Evolutionary conservation across 495 filamentous ascomycete species (phyloP).

Genomic region (Massariosphaeria phaeospora): DNA sequence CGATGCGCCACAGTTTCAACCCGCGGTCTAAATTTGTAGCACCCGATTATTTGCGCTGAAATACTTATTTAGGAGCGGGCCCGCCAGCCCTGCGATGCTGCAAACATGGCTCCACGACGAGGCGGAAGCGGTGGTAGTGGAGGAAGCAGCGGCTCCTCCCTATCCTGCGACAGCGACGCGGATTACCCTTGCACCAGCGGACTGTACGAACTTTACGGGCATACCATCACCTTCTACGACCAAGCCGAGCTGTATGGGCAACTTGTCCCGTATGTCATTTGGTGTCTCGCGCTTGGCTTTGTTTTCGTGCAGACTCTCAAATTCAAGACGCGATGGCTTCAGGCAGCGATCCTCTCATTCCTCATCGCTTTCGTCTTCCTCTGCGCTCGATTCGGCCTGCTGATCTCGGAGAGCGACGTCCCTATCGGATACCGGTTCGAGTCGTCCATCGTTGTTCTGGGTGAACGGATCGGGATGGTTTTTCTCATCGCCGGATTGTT

Average conservation of each 20-base stretch:
- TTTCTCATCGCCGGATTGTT: neutral
- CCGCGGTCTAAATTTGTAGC: too few species aligned
- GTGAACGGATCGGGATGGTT: neutral
- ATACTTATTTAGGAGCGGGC: too few species aligned
- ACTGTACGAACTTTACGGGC: conserved; percentile 2
- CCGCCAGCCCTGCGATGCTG: too few species aligned
- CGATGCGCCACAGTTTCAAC: too few species aligned
- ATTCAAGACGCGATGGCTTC: neutral
- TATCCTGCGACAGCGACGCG: neutral
- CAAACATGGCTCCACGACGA: neutral
- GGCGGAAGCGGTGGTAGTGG: neutral
- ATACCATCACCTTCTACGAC: neutral
- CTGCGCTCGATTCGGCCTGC: neutral
- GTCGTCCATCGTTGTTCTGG: neutral
- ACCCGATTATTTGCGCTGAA: too few species aligned
- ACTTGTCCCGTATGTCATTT: neutral
- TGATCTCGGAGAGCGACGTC: neutral
- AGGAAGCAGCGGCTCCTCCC: neutral
- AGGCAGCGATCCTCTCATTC: neutral
- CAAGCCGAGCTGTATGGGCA: conserved; percentile 1
- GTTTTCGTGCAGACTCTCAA: neutral
- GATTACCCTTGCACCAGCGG: conserved; percentile 1
- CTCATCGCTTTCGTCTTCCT: neutral
- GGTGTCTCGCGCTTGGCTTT: neutral
- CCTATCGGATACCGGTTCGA: conserved; percentile 5